These are phyloP conservation scores for Ceratonia siliqua DNA, from an alignment of 306 rosid genomes.

Conservation along the genomic window DNA sequence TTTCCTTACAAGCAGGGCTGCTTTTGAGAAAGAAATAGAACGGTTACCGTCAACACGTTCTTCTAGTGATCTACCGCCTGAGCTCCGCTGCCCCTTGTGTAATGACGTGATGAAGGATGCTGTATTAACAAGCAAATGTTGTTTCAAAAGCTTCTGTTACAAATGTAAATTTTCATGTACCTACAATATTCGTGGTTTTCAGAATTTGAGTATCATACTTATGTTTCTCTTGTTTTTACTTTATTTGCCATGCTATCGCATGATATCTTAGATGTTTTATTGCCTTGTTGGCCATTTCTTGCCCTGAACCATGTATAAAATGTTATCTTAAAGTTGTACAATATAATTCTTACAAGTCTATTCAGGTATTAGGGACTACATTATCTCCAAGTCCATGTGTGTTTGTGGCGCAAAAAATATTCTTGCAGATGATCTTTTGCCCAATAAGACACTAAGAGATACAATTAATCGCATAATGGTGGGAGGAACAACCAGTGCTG, in stretches of 20 bases:
- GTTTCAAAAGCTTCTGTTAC: conserved; percentile 91
- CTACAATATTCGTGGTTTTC: not conserved
- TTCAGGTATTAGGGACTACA: conserved; percentile 79
- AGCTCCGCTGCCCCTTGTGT: conserved; percentile 87
- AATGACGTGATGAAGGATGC: conserved; percentile 96
- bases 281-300: conserved; percentile 14
- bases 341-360: conserved; percentile 22
- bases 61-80: conserved; percentile 90
- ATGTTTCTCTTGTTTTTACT: not conserved
- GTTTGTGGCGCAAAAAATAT: conserved; percentile 79
- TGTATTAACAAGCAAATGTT: conserved; percentile 92
- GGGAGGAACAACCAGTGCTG: conserved; percentile 92
- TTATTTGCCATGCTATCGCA: not conserved
- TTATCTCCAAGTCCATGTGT: conserved; percentile 73
- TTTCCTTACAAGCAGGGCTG: conserved; percentile 63
- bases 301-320: conserved; percentile 11
- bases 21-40: conserved; percentile 91
- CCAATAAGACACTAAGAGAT: conserved; percentile 93
- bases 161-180: conserved; percentile 57
- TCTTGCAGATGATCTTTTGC: conserved; percentile 93
- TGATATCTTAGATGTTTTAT: not conserved
- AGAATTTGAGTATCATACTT: not conserved
- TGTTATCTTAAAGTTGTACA: not conserved
- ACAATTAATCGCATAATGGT: conserved; percentile 85
- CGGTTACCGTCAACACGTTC: conserved; percentile 88